Evolutionary conservation across 441 rosid genomes (phyloP).

Genomic region (Syzygium malaccense): DNA sequence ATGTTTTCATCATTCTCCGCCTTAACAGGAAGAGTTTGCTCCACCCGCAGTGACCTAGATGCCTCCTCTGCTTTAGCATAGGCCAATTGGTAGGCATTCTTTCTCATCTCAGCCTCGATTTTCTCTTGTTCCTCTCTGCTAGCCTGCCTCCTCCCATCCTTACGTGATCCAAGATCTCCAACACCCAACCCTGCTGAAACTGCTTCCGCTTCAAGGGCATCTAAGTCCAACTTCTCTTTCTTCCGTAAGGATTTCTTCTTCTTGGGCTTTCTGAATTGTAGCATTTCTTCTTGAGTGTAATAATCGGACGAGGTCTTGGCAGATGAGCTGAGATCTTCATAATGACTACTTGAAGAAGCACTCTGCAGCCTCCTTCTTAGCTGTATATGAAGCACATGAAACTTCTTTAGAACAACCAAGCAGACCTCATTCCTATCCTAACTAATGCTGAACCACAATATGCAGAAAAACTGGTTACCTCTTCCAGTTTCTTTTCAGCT

Average conservation of each 20-base stretch:
- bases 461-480: slow-evolving; percentile 34
- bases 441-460: background rate
- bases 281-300: slow-evolving; percentile 84
- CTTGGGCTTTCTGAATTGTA: slow-evolving; percentile 84
- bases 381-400: slow-evolving; percentile 21
- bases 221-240: slow-evolving; percentile 84
- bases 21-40: slow-evolving; percentile 41
- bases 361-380: slow-evolving; percentile 82
- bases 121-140: slow-evolving; percentile 72
- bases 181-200: slow-evolving; percentile 73
- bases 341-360: slow-evolving; percentile 32
- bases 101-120: slow-evolving; percentile 72
- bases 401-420: background rate
- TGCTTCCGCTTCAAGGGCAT: slow-evolving; percentile 91
- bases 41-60: slow-evolving; percentile 62
- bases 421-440: background rate
- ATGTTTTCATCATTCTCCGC: slow-evolving; percentile 55
- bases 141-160: slow-evolving; percentile 77
- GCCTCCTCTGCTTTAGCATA: slow-evolving; percentile 89
- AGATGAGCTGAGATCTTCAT: slow-evolving; percentile 63
- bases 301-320: slow-evolving; percentile 73
- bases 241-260: slow-evolving; percentile 79
- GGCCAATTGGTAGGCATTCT: slow-evolving; percentile 70
- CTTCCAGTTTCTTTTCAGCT: slow-evolving; percentile 93
- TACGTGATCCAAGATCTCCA: slow-evolving; percentile 94